Evolutionary conservation across 768 basidiomycete genomes (phyloP), one percentile per base, ranked within the genome.

Genomic region (Trichaptum fuscoviolaceum): DNA sequence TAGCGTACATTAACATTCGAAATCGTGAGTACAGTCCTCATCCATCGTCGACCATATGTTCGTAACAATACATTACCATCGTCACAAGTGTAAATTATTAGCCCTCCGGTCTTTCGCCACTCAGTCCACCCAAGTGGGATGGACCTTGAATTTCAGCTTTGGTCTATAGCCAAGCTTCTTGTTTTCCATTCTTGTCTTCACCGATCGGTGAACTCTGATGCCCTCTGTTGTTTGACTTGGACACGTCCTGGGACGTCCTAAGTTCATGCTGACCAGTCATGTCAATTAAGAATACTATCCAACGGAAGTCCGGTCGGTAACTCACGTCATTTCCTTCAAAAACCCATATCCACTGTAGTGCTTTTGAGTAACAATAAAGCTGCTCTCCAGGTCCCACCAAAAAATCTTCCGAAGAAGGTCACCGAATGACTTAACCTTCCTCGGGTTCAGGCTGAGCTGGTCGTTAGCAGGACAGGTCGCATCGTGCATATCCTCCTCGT

Each of bases 181-280:
- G 0, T 86, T 82, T 27, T 86, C 83, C 80, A 87, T 80, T 66
- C 87, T 78, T 67, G 81, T 77, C 75, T 82, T 80, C 25, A 87
- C 85, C 35, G 77, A 81, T 65, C 83, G 71, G 68, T 86, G 85
- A 20, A 85, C 76, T 66, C 79, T 78, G 18, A 83, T 75, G 30
- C 8, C 30, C 30, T 30, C 30, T 30, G 30, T 30, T 8, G 2
- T 30, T 30, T 30, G 30, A 30, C 30, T 30, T 7, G 79, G 77
- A 1, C 69, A 65, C 64, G 72, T 69, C 20, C 83, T 73, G n/a
- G 78, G 79, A 7, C 67, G 57, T 0, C 80, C 83, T 58, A 79
- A 15, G 67, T 84, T 83, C 64, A 65, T 70, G 8, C 70, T 66
- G 7, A 7, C 2, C n/a, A 58, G n/a, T n/a, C n/a, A n/a, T n/a